A percentile compares a stretch with the other conserved stretches of the same genome.
Conservation (phyloP, 139 green algal species). For the Chloropicon primus region DNA sequence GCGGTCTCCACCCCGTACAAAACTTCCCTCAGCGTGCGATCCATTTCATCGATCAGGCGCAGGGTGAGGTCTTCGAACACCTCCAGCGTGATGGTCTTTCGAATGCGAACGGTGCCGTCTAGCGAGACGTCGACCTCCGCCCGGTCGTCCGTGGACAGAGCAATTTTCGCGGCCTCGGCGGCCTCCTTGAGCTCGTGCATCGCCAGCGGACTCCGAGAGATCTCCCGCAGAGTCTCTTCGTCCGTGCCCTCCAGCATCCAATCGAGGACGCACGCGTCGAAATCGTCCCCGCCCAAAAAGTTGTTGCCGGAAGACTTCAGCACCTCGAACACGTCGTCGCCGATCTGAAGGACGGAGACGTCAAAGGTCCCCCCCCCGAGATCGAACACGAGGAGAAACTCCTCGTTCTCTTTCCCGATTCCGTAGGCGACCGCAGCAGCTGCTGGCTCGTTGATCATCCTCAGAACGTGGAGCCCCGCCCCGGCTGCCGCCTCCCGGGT, state of each 20-base stretch:
- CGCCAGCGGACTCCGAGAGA: neutral
- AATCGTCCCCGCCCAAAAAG: slow-evolving; percentile 1
- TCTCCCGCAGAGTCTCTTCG: neutral
- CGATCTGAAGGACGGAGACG: slow-evolving; percentile 33
- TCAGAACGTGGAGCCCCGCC: slow-evolving; percentile 91
- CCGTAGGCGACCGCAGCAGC: slow-evolving; percentile 95
- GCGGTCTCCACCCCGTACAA: neutral
- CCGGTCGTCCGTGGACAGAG: neutral
- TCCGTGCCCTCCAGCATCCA: neutral
- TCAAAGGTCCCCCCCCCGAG: slow-evolving; percentile 98
- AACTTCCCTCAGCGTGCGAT: neutral
- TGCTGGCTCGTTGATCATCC: slow-evolving; percentile 99
- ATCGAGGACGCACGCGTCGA: neutral
- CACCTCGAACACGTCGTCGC: slow-evolving; percentile 1
- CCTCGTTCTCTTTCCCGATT: slow-evolving; percentile 91
- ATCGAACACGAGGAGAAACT: slow-evolving; percentile 99
- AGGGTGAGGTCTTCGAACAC: neutral
- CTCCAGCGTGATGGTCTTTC: neutral
- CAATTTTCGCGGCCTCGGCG: neutral
- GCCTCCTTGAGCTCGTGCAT: neutral
- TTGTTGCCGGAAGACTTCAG: slow-evolving; percentile 1
- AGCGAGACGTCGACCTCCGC: neutral
- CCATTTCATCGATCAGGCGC: neutral
- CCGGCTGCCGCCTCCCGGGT: slow-evolving; percentile 78
- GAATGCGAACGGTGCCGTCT: neutral